Evolutionary conservation across 441 rosid genomes (phyloP), one percentile per base, ranked within the genome.

Genomic region (Corymbia calophylla): DNA sequence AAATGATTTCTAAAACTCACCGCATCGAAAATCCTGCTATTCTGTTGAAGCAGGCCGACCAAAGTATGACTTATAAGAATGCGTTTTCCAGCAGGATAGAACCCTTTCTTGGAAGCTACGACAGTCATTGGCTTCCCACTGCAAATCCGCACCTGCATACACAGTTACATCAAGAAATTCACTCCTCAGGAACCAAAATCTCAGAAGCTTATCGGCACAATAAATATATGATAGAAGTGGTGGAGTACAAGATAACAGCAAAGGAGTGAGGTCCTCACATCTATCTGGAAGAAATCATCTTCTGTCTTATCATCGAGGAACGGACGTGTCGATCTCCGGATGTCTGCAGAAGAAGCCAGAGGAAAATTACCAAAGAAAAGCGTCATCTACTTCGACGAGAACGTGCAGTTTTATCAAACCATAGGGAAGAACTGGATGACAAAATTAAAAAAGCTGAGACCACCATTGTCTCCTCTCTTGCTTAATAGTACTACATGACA

Each of bases 231-330:
- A 89, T 53, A 47, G 53, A 48, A 39, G 16, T 55, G 19, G 80
- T 48, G 82, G 56, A 86, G 18, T 62, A 31, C 53, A 56, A n/a
- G 53, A 53, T 11, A 58, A 84, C 21, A 8, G 21, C 44, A 64
- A 5, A 23, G 29, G 53, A 62, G 55, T 44, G 86, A 84, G 89
- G 84, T 53, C 66, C 97, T 87, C 91, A 98, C 99, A 95, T 98
- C 99, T 88, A 98, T 95, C 93, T 95, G 99, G 90, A 98, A 98
- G 82, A 94, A 92, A 94, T 97, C 99, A 56, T 96, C 97, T 25
- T 94, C 95, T 55, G 94, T 93, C 92, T 96, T 96, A 87, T 97
- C 99, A 88, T 98, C 99, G 13, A 93, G 91, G 51, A 96, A 96
- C 17, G 97, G 97, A 87, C 99, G 99, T 80, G 90, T 92, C 11